Conservation (phyloP, 352 stramenopile species). For the Phytophthora sojae region DNA sequence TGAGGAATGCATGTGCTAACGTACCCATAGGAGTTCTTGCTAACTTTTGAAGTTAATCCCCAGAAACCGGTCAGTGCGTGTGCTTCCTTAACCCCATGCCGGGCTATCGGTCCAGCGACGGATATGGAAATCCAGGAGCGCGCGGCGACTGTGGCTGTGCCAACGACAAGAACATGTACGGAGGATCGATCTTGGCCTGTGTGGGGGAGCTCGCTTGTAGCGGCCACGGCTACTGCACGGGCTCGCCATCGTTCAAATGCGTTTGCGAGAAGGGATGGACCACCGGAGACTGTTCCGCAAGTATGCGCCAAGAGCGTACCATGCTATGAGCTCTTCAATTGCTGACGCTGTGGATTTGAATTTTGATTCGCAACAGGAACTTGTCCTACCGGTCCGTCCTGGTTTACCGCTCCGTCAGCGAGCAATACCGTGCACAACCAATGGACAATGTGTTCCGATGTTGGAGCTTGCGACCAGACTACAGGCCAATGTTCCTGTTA, state of each 20-base stretch:
- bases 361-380: slow-evolving; percentile 42
- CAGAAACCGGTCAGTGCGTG: slow-evolving; percentile 56
- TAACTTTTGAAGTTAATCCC: neutral
- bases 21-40: neutral
- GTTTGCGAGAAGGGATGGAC: slow-evolving; percentile 70
- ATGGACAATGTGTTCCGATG: slow-evolving; percentile 65
- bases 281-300: slow-evolving; percentile 65
- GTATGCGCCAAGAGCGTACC: slow-evolving; percentile 30
- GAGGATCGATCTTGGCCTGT: slow-evolving; percentile 63
- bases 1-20: neutral
- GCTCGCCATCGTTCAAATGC: slow-evolving; percentile 63
- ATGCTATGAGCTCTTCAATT: neutral
- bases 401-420: slow-evolving; percentile 57
- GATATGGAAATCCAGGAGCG: slow-evolving; percentile 85
- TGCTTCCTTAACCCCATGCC: slow-evolving; percentile 79
- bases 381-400: slow-evolving; percentile 68
- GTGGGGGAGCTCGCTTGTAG: slow-evolving; percentile 77
- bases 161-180: slow-evolving; percentile 83
- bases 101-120: slow-evolving; percentile 83
- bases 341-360: slow-evolving; percentile 7
- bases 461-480: slow-evolving; percentile 58
- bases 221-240: slow-evolving; percentile 73
- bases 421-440: slow-evolving; percentile 65
- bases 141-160: slow-evolving; percentile 94
- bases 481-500: slow-evolving; percentile 71